These are phyloP conservation scores for Cladosporium oxysporum DNA, from an alignment of 2,329 filamentous ascomycete genomes.

Conservation along the genomic window DNA sequence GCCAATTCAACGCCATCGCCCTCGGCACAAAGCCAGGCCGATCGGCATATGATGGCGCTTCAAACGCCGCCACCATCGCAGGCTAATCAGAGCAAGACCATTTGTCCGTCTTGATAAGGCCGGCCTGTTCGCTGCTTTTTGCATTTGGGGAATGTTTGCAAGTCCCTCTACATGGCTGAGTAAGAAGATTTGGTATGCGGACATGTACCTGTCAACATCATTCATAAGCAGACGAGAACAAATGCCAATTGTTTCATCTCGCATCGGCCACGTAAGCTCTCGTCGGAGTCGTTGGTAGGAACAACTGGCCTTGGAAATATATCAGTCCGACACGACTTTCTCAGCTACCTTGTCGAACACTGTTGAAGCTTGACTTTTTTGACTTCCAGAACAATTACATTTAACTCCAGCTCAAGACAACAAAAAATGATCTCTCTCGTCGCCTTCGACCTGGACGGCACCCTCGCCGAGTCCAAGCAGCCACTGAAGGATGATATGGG, in stretches of 20 bases:
- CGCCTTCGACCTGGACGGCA: constrained; percentile 43
- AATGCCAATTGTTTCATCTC: background rate
- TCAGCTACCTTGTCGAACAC: background rate
- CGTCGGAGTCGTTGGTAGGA: background rate
- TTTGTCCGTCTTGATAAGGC: background rate
- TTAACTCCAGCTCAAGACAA: background rate
- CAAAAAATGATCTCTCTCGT: constrained; percentile 38
- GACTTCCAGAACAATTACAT: constrained; percentile 5
- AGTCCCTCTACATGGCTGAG: background rate
- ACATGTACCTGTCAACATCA: background rate
- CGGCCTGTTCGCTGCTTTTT: background rate
- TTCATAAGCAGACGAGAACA: background rate
- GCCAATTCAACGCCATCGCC: background rate
- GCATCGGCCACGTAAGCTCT: constrained; percentile 1
- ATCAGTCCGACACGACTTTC: background rate
- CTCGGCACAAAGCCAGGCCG: constrained; percentile 5
- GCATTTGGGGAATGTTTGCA: background rate
- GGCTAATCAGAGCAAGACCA: background rate
- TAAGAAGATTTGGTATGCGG: background rate
- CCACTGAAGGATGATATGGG: constrained; percentile 39
- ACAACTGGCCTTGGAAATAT: background rate
- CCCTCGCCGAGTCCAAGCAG: constrained; percentile 42
- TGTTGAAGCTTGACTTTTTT: background rate
- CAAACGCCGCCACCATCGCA: background rate
- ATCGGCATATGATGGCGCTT: background rate